Percentiles rank a stretch among this genome's conserved stretches.
phyloP scores from a whole-genome alignment of 2,329 filamentous ascomycete species.

The Talaromyces pinophilus region DNA sequence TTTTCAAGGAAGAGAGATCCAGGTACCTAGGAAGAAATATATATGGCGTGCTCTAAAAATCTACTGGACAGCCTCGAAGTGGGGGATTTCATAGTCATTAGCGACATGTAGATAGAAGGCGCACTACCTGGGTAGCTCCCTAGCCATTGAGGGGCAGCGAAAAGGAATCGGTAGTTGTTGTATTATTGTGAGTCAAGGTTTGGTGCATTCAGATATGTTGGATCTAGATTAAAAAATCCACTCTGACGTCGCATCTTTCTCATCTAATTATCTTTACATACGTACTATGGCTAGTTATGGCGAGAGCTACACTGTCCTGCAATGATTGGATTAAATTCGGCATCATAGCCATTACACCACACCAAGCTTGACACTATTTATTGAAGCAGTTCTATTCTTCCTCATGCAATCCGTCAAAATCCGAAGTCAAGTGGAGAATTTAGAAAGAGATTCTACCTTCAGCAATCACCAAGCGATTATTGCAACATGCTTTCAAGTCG shows the following conservation, averaged over 20 bases:
- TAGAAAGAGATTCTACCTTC: too few species aligned
- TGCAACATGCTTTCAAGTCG: conserved; percentile 18
- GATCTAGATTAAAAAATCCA: neutral
- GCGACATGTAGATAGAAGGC: neutral
- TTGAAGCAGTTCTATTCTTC: neutral
- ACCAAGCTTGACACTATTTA: neutral
- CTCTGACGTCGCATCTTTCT: neutral
- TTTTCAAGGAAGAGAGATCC: too few species aligned
- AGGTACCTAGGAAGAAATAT: too few species aligned
- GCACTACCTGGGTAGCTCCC: neutral
- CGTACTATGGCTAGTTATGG: too few species aligned
- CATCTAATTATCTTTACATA: too few species aligned
- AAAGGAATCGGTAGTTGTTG: too few species aligned
- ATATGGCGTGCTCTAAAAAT: neutral
- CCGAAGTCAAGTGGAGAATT: neutral
- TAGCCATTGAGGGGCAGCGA: neutral
- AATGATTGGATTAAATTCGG: neutral
- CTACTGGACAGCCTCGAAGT: neutral
- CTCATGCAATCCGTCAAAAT: neutral
- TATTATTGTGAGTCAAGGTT: neutral
- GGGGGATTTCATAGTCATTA: neutral
- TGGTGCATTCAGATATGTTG: neutral
- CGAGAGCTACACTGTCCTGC: neutral
- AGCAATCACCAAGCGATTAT: neutral
- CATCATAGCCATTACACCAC: neutral